Evolutionary conservation across 2,329 filamentous ascomycete genomes (phyloP).

Genomic region (Cylindrodendrum hubeiense): DNA sequence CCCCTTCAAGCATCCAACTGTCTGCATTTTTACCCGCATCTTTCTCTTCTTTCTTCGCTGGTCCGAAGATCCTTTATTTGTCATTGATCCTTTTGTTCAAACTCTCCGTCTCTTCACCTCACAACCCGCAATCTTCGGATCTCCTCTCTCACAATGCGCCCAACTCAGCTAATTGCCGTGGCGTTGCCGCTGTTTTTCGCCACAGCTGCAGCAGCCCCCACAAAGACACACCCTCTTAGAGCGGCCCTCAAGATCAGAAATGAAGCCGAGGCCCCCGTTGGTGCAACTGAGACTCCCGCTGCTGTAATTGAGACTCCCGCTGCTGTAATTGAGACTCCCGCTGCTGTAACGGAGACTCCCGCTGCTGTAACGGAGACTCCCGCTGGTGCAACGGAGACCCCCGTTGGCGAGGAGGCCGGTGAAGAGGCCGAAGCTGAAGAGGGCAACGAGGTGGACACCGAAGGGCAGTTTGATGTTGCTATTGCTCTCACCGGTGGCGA

Average conservation of each 20-base stretch:
- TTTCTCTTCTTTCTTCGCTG: background rate
- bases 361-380: no score
- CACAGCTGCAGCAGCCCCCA: background rate
- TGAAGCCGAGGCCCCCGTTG: background rate
- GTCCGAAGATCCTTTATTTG: background rate
- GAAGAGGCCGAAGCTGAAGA: constrained; percentile 27
- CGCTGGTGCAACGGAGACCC: background rate
- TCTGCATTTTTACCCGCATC: background rate
- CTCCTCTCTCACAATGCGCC: background rate
- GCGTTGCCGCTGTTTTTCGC: background rate
- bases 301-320: no score
- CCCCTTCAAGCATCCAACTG: background rate
- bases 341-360: no score
- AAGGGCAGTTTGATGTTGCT: constrained; percentile 45
- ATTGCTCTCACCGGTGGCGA: constrained; percentile 47
- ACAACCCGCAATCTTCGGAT: background rate
- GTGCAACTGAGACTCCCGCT: background rate
- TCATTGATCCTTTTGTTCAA: background rate
- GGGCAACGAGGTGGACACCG: constrained; percentile 47
- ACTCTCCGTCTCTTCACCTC: background rate
- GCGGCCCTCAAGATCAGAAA: background rate
- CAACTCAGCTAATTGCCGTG: background rate
- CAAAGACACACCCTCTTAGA: background rate
- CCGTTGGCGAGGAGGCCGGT: background rate
- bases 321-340: no score